These are phyloP conservation scores for Citrus glauca DNA, from an alignment of 345 rosid species.

Conservation along the genomic window DNA sequence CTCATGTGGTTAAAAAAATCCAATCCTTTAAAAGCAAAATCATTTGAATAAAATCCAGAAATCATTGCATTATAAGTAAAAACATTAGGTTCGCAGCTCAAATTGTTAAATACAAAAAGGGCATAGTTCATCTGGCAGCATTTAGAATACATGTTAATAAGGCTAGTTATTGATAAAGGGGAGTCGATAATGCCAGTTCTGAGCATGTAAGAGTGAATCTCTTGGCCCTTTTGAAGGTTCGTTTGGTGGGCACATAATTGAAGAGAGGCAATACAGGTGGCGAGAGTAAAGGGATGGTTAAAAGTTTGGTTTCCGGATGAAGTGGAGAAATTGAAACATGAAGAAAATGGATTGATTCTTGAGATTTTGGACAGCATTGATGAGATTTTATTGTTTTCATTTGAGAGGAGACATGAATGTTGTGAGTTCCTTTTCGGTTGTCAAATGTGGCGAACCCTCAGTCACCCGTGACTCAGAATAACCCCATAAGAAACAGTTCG, in stretches of 20 bases:
- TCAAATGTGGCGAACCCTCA: too few species aligned
- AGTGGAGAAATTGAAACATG: slow-evolving; percentile 13
- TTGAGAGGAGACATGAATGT: too few species aligned
- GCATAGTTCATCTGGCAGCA: slow-evolving; percentile 26
- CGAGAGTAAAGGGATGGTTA: slow-evolving; percentile 13
- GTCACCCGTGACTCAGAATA: too few species aligned
- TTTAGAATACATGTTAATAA: slow-evolving; percentile 63
- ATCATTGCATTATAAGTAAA: slow-evolving; percentile 51
- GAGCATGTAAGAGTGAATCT: slow-evolving; percentile 48
- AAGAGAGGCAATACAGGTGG: slow-evolving; percentile 46
- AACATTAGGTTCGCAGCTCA: slow-evolving; percentile 30
- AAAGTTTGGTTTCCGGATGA: background rate
- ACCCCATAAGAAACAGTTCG: too few species aligned
- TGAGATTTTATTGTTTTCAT: background rate
- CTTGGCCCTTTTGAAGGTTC: slow-evolving; percentile 29
- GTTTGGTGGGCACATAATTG: slow-evolving; percentile 46
- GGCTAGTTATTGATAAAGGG: slow-evolving; percentile 50
- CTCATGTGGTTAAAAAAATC: slow-evolving; percentile 44
- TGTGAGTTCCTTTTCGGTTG: background rate
- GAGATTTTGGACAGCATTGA: background rate
- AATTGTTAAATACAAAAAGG: background rate
- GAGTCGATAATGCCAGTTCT: slow-evolving; percentile 36
- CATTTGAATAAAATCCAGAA: slow-evolving; percentile 47
- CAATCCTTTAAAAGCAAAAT: slow-evolving; percentile 34
- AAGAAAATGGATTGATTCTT: background rate